Evolutionary conservation across 2,329 filamentous ascomycete genomes (phyloP), one percentile per base, ranked within the genome.

Genomic region (Mycosphaerelloides madeirae): DNA sequence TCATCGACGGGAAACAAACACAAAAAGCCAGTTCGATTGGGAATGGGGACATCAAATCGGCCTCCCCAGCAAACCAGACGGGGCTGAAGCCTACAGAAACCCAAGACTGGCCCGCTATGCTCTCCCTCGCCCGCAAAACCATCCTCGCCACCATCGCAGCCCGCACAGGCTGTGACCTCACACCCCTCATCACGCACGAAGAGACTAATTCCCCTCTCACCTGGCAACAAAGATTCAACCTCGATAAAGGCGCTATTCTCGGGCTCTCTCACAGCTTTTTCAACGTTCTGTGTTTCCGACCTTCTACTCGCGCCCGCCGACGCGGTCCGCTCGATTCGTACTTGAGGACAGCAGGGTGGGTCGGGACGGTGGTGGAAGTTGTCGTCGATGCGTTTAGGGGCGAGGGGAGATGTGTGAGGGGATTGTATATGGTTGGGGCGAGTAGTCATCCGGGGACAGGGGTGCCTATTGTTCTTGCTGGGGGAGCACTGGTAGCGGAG

Each of bases 391-490:
- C 55, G 4, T 38, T 48, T 0, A 33, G 61, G 18, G 45, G 53
- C 2, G 35, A 46, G n/a, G 38, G 32, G 4, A 55, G 52, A 3
- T 71, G 68, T 4, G 67, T 82, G 14, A 53, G 67, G 11, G 68
- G 70, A 2, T 63, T 81, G 18, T 87, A 86, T 59, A 87, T 88
- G 58, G 85, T 87, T 0, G 84, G 84, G 28, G 84, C 84, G 1
- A 84, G 79, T 58, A 85, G 84, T 15, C 84, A 89, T 67, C 84
- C 85, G 0, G 85, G 85, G 1, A 87, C 84, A 0, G 84, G 84
- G 0, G 84, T 88, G 15, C 85, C 85, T 3, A 85, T 88, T 44
- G 81, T 83, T 19, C 67, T 87, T 8, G 83, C 83, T 0, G 84
- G 84, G 0, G 79, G 80, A 7, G 84, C 80, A 62, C 73, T 87